Percentiles rank a stretch among this genome's conserved stretches.
phyloP scores from a whole-genome alignment of 1,284 basidiomycete species.

The Acaromyces ingoldii region DNA sequence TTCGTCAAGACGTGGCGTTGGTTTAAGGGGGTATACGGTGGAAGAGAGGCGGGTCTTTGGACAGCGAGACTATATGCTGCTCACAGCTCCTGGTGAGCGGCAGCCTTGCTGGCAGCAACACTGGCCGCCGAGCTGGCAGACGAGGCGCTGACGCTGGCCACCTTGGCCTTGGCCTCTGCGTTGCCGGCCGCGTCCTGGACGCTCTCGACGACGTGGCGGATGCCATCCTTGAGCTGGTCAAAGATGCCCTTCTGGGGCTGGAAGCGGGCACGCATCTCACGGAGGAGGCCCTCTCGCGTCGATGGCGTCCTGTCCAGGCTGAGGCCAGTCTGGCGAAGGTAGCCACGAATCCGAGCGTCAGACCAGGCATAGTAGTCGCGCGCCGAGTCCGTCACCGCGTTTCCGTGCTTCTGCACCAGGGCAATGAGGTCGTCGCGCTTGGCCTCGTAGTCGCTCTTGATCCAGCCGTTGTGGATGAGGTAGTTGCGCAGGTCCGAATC shows the following conservation, averaged over 20 bases:
- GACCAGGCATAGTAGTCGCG: slow-evolving; percentile 44
- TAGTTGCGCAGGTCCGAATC: slow-evolving; percentile 40
- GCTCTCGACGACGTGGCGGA: slow-evolving; percentile 35
- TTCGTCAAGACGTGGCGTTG: no score
- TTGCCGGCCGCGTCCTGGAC: slow-evolving; percentile 38
- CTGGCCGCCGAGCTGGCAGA: slow-evolving; percentile 13
- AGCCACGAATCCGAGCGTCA: slow-evolving; percentile 41
- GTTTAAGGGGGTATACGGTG: no score
- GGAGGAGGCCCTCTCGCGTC: slow-evolving; percentile 41
- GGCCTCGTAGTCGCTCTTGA: slow-evolving; percentile 32
- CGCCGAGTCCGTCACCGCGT: slow-evolving; percentile 22
- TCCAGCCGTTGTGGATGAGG: slow-evolving; percentile 35
- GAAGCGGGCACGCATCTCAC: slow-evolving; percentile 46
- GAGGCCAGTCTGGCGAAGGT: slow-evolving; percentile 35
- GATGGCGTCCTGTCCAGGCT: slow-evolving; percentile 28
- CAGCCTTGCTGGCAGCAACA: background rate
- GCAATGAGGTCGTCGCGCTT: slow-evolving; percentile 42
- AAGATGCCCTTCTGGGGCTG: slow-evolving; percentile 33
- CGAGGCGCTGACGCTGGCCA: slow-evolving; percentile 27
- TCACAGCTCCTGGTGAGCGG: background rate
- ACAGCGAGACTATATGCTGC: no score
- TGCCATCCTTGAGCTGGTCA: slow-evolving; percentile 36
- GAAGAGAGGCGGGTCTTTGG: no score
- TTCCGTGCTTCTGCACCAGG: slow-evolving; percentile 36
- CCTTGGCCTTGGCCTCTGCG: slow-evolving; percentile 29